phyloP scores from a whole-genome alignment of 352 stramenopile species.

The Globisporangium megalacanthum region DNA sequence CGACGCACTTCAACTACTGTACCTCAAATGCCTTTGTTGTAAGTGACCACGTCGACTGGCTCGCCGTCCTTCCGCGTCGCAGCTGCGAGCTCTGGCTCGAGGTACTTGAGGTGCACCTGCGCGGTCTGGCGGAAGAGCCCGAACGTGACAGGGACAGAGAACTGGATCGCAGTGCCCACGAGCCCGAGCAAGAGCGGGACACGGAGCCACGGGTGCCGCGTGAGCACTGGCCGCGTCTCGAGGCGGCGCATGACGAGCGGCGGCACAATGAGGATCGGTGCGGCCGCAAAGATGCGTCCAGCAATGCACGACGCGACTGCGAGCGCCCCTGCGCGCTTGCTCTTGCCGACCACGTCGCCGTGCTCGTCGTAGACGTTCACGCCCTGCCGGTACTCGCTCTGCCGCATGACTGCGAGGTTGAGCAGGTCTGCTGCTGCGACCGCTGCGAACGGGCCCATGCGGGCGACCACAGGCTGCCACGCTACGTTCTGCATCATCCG shows the following conservation, averaged over 20 bases:
- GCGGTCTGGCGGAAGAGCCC: conserved; percentile 81
- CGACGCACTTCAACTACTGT: too few species aligned
- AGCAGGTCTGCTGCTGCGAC: conserved; percentile 81
- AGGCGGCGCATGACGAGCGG: conserved; percentile 55
- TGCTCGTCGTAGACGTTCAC: conserved; percentile 82
- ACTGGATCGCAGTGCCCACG: conserved; percentile 75
- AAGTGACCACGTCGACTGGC: conserved; percentile 59
- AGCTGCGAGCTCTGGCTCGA: conserved; percentile 57
- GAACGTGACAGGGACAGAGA: conserved; percentile 82
- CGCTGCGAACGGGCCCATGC: conserved; percentile 71
- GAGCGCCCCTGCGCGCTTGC: conserved; percentile 59
- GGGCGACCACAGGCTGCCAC: conserved; percentile 47
- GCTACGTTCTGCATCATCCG: conserved; percentile 34
- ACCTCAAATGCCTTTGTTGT: conserved; percentile 74
- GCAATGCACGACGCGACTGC: conserved; percentile 72
- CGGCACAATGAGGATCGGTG: conserved; percentile 74
- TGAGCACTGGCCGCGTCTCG: conserved; percentile 37
- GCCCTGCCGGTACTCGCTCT: conserved; percentile 78
- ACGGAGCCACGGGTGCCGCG: conserved; percentile 44
- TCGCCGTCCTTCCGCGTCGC: conserved; percentile 37
- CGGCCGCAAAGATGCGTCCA: conserved; percentile 73
- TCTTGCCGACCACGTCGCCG: conserved; percentile 72
- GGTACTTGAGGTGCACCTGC: conserved; percentile 49
- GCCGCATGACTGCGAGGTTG: conserved; percentile 82
- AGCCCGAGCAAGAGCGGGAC: conserved; percentile 63